phyloP scores from a whole-genome alignment of 306 rosid species.

The Fragaria ananassa region DNA sequence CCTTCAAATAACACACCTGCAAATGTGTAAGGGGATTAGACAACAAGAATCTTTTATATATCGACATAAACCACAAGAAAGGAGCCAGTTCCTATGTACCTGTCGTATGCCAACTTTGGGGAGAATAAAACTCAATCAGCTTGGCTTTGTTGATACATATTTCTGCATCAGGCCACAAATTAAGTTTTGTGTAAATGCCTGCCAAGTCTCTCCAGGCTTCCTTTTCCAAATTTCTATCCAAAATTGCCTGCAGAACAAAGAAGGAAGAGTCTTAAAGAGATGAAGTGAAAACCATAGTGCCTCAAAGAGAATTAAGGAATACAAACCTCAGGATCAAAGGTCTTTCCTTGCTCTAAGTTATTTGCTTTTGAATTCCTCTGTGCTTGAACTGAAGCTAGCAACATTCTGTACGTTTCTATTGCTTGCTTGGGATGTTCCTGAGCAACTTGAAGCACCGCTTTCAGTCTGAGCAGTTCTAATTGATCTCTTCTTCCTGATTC shows the following conservation, averaged over 20 bases:
- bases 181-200: constrained; percentile 53
- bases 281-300: not conserved
- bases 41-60: constrained; percentile 1
- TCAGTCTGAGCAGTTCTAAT: constrained; percentile 71
- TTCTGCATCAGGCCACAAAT: constrained; percentile 71
- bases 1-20: constrained; percentile 63
- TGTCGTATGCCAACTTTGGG: constrained; percentile 67
- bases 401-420: constrained; percentile 79
- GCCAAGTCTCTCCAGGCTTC: constrained; percentile 85
- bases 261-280: constrained; percentile 3
- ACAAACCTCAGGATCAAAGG: constrained; percentile 51
- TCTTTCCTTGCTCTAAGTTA: constrained; percentile 31
- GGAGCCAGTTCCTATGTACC: constrained; percentile 31
- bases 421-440: constrained; percentile 86
- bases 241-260: constrained; percentile 45
- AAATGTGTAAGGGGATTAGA: constrained; percentile 7
- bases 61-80: not conserved
- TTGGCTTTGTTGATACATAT: constrained; percentile 66
- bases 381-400: constrained; percentile 72
- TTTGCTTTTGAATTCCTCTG: constrained; percentile 47
- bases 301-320: not conserved
- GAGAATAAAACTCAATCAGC: constrained; percentile 49
- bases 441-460: constrained; percentile 78
- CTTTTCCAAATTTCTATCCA: constrained; percentile 50
- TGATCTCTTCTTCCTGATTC: constrained; percentile 65